phyloP scores from a whole-genome alignment of 305 asterid genomes.

The Fraxinus latifolia region DNA sequence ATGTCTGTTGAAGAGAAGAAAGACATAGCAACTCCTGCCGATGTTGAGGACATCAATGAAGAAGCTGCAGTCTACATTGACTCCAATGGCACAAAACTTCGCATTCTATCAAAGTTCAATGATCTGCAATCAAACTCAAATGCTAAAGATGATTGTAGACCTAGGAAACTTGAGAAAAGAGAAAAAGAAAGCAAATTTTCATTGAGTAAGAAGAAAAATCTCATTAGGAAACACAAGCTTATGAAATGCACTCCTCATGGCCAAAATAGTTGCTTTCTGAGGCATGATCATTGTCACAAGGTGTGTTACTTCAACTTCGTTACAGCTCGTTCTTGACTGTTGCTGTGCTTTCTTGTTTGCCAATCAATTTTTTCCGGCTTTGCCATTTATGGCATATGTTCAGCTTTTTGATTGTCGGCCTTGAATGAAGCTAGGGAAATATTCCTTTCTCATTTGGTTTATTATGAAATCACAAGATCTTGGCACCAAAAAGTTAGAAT shows the following conservation, averaged over 20 bases:
- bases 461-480: not conserved
- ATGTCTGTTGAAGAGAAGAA: constrained; percentile 32
- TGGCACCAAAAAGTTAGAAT: not conserved
- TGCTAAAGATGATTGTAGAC: constrained; percentile 27
- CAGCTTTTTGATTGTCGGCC: not conserved
- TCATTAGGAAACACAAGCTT: constrained; percentile 42
- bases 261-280: constrained; percentile 33
- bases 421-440: not conserved
- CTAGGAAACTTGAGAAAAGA: constrained; percentile 35
- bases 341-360: not conserved
- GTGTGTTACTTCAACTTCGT: constrained; percentile 30
- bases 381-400: not conserved
- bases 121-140: constrained; percentile 32
- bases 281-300: constrained; percentile 32
- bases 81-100: constrained; percentile 74
- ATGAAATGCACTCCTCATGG: constrained; percentile 34
- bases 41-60: constrained; percentile 39
- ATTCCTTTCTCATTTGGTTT: not conserved
- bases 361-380: not conserved
- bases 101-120: constrained; percentile 59
- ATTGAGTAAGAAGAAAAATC: constrained; percentile 46
- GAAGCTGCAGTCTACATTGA: constrained; percentile 71
- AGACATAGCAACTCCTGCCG: constrained; percentile 19
- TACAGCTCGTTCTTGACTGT: not conserved
- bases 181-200: constrained; percentile 37